These are phyloP conservation scores for Calonectria multiphialidica DNA, from an alignment of 2,329 filamentous ascomycete species.

Conservation along the genomic window DNA sequence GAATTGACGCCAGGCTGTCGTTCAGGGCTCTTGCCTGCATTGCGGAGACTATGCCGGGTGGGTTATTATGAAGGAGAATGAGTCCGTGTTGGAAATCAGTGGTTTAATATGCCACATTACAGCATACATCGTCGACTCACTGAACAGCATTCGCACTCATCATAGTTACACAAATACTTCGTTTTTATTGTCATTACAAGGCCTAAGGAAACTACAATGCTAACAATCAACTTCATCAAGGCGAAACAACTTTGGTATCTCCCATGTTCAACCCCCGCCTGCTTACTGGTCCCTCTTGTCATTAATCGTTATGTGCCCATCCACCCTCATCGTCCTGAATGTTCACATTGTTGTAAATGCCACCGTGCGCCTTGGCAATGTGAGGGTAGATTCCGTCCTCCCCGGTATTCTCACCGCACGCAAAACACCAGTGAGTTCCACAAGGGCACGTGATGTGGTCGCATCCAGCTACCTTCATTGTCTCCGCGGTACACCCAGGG, in stretches of 20 bases:
- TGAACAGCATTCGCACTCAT: background rate
- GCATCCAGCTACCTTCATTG: constrained; percentile 53
- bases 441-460: constrained; percentile 55
- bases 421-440: constrained; percentile 55
- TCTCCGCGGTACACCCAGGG: constrained; percentile 51
- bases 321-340: constrained; percentile 31
- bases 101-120: too few relatives aligned
- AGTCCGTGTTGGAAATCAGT: too few relatives aligned
- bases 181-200: background rate
- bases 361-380: constrained; percentile 49
- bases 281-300: background rate
- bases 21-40: too few relatives aligned
- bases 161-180: background rate
- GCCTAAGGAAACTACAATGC: background rate
- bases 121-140: background rate
- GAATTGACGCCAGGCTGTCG: too few relatives aligned
- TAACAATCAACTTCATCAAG: background rate
- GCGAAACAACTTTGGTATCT: constrained; percentile 7
- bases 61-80: too few relatives aligned
- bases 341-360: constrained; percentile 42
- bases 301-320: constrained; percentile 18
- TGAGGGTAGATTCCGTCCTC: constrained; percentile 51
- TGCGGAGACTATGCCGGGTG: too few relatives aligned
- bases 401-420: constrained; percentile 48
- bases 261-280: background rate